A percentile compares a stretch with the other conserved stretches of the same genome.
Conservation (phyloP, 148 eudicot genomes). For the Polygonum maritimum region DNA sequence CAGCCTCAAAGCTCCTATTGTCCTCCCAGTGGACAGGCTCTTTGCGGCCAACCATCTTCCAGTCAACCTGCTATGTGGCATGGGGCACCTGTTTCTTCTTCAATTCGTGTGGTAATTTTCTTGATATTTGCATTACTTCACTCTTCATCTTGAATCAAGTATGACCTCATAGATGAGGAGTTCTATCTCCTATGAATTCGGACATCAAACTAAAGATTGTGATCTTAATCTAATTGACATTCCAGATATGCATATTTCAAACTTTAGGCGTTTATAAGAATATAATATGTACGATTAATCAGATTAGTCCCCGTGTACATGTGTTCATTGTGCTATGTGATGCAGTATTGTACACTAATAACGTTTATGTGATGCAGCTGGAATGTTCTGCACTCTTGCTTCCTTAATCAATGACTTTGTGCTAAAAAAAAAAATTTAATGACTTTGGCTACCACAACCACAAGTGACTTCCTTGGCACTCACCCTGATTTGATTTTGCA, state of each 20-base stretch:
- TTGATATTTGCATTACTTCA: neutral
- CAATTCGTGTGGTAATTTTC: slow-evolving; percentile 6
- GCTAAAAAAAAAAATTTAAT: too few species aligned
- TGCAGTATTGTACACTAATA: too few species aligned
- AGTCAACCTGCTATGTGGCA: neutral
- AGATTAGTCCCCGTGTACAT: neutral
- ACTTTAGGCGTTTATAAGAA: neutral
- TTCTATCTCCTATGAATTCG: neutral
- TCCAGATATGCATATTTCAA: neutral
- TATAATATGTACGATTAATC: neutral
- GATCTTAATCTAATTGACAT: neutral
- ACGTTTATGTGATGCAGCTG: too few species aligned
- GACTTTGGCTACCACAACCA: too few species aligned
- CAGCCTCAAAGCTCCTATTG: neutral
- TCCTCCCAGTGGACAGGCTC: neutral
- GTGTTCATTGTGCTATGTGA: neutral
- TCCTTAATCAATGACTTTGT: too few species aligned
- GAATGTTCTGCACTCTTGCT: neutral
- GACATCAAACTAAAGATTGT: neutral
- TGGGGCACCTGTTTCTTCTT: slow-evolving; percentile 2
- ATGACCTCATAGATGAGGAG: neutral
- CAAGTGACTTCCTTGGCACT: too few species aligned
- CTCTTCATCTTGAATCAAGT: neutral
- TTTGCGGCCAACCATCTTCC: neutral
- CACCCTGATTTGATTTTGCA: too few species aligned